Evolutionary conservation across 495 filamentous ascomycete genomes (phyloP).

Genomic region (Podospora pseudoanserina): DNA sequence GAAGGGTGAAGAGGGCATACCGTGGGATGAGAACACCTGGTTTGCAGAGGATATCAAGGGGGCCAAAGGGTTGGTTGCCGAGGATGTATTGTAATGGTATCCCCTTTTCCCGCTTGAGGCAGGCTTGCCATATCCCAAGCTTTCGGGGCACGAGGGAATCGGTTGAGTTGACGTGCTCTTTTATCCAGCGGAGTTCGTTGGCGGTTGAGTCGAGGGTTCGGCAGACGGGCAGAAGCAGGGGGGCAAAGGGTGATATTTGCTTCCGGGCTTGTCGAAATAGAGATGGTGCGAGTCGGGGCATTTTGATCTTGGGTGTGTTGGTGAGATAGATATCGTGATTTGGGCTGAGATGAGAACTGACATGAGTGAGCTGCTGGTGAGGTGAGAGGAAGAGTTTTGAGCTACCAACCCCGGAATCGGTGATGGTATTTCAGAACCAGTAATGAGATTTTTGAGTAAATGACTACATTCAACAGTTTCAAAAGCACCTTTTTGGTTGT

Average conservation of each 20-base stretch:
- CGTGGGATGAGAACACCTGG: constrained; percentile 82
- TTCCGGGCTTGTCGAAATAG: constrained; percentile 56
- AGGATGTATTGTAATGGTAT: constrained; percentile 86
- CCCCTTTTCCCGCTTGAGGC: constrained; percentile 56
- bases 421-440: too few species aligned
- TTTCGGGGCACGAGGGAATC: constrained; percentile 14
- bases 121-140: constrained; percentile 48
- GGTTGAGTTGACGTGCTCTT: constrained; percentile 46
- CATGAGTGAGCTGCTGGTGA: background rate
- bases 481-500: too few species aligned
- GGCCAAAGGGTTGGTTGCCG: constrained; percentile 83
- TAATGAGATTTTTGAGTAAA: too few species aligned
- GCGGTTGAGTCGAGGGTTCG: constrained; percentile 62
- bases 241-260: constrained; percentile 55
- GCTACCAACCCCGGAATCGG: background rate
- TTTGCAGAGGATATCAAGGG: constrained; percentile 71
- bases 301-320: constrained; percentile 30
- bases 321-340: background rate
- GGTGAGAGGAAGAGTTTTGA: background rate
- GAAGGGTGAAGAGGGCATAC: constrained; percentile 34
- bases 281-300: constrained; percentile 70
- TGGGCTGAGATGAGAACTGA: background rate
- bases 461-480: too few species aligned
- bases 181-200: constrained; percentile 86
- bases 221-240: constrained; percentile 65